Conservation (phyloP, 371 early-diverging fungal genomes). For the Mortierella sp. region DNA sequence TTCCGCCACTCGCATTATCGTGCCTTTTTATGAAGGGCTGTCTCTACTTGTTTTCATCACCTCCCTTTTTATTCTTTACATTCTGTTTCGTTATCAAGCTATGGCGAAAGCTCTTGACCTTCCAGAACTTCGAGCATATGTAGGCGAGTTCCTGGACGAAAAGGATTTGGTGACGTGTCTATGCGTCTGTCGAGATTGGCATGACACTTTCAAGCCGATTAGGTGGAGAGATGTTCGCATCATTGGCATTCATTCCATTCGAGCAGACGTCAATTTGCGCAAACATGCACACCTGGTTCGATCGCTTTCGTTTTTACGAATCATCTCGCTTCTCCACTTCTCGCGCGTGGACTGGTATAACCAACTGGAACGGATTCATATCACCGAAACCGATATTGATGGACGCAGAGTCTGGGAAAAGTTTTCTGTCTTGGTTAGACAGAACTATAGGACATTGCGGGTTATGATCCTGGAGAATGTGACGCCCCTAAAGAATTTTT, state of each 20-base stretch:
- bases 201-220: conserved; percentile 19
- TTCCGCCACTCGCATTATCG: too few relatives aligned
- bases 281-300: conserved; percentile 25
- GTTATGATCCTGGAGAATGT: conserved; percentile 21
- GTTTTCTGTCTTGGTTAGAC: conserved; percentile 11
- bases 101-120: conserved; percentile 19
- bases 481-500: conserved; percentile 8
- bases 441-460: conserved; percentile 7
- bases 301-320: conserved; percentile 7
- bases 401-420: conserved; percentile 32
- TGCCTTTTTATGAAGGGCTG: too few relatives aligned
- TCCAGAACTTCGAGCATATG: conserved; percentile 15
- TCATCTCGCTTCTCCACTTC: conserved; percentile 20
- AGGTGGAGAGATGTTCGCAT: conserved; percentile 16
- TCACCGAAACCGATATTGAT: conserved; percentile 13
- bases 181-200: conserved; percentile 19
- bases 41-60: too few relatives aligned
- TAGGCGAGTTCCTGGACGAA: conserved; percentile 16
- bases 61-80: neutral
- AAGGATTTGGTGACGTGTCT: conserved; percentile 12
- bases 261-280: conserved; percentile 22
- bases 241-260: conserved; percentile 25
- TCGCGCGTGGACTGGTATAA: conserved; percentile 11
- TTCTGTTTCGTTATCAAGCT: neutral
- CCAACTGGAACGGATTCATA: conserved; percentile 15